Evolutionary conservation across 306 rosid species (phyloP).

Genomic region (Dalbergia cochinchinensis): DNA sequence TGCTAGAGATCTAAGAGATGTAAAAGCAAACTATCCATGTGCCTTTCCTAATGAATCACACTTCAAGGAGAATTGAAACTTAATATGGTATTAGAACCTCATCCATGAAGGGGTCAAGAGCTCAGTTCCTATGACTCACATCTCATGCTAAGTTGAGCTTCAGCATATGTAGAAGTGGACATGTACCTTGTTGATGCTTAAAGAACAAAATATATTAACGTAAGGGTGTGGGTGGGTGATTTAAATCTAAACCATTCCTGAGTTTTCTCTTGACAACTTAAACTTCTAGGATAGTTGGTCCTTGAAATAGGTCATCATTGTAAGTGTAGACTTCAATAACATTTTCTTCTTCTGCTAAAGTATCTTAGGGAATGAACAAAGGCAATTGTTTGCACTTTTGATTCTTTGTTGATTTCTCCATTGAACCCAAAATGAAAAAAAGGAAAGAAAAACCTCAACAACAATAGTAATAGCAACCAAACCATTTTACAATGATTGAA

Average conservation of each 20-base stretch:
- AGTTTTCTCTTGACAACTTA: conserved; percentile 9
- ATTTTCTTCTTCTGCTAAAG: background rate
- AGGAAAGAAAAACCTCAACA: background rate
- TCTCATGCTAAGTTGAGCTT: conserved; percentile 19
- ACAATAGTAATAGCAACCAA: background rate
- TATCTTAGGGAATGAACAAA: background rate
- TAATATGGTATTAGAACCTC: background rate
- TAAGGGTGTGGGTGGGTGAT: background rate
- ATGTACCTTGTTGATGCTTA: background rate
- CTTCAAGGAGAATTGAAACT: background rate
- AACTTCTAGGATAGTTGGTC: conserved; percentile 21
- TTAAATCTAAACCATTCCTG: background rate
- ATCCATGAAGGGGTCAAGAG: background rate
- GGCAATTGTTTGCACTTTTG: background rate
- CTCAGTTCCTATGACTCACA: background rate
- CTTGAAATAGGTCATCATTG: conserved; percentile 28
- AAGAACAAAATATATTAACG: background rate
- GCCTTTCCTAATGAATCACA: background rate
- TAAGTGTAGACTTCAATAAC: background rate
- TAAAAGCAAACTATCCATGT: background rate
- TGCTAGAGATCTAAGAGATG: conserved; percentile 2
- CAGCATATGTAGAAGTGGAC: background rate
- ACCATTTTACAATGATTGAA: background rate
- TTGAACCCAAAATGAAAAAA: background rate
- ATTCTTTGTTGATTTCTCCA: conserved; percentile 8